phyloP scores from a whole-genome alignment of 2,329 filamentous ascomycete species.

The Colletotrichum costaricense region DNA sequence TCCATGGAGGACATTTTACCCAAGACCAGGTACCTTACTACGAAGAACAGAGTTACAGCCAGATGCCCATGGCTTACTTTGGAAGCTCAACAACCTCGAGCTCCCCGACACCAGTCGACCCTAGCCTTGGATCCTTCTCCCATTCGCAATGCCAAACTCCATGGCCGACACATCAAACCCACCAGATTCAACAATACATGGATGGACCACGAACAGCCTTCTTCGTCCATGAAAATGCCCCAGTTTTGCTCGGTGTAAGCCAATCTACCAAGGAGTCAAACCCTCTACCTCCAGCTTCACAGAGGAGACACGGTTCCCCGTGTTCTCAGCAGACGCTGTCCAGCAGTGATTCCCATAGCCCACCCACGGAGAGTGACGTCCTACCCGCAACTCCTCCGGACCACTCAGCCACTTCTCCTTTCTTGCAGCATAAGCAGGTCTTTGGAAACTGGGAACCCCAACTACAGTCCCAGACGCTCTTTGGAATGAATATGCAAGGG shows the following conservation, averaged over 20 bases:
- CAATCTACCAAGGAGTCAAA: constrained; percentile 18
- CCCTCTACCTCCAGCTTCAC: constrained; percentile 38
- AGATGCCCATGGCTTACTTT: constrained; percentile 11
- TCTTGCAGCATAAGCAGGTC: constrained; percentile 36
- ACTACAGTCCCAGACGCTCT: constrained; percentile 9
- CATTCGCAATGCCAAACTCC: constrained; percentile 14
- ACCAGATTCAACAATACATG: constrained; percentile 32
- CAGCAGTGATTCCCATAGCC: constrained; percentile 51
- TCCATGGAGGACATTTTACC: constrained; percentile 7
- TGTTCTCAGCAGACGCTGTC: constrained; percentile 51
- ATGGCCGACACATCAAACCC: constrained; percentile 18
- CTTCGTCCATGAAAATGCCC: constrained; percentile 24
- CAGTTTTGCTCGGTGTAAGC: constrained; percentile 8
- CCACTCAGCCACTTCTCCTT: constrained; percentile 45
- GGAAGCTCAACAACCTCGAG: not conserved
- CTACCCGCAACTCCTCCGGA: constrained; percentile 53
- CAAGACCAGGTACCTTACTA: constrained; percentile 13
- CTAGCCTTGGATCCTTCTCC: constrained; percentile 11
- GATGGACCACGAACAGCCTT: constrained; percentile 32
- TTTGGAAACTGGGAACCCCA: constrained; percentile 12
- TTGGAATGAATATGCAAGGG: constrained; percentile 12
- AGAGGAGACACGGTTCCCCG: constrained; percentile 48
- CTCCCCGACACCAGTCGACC: constrained; percentile 22
- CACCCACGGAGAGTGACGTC: constrained; percentile 52
- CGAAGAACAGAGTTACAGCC: constrained; percentile 17